Evolutionary conservation across 2,329 filamentous ascomycete species (phyloP), one percentile per base, ranked within the genome.

Genomic region (Alternaria ventricosa): DNA sequence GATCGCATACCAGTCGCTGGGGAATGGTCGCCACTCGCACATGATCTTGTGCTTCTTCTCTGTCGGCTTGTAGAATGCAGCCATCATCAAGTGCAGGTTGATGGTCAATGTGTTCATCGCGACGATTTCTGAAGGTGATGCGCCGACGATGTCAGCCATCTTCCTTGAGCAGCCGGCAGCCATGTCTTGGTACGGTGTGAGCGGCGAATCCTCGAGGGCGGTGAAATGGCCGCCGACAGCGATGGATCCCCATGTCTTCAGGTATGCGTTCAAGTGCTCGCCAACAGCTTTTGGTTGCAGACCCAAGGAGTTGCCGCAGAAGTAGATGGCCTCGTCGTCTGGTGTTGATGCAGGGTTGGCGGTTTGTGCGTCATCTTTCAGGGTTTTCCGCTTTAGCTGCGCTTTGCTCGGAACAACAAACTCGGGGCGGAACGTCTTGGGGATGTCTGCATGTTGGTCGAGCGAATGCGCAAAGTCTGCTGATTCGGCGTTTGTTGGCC

Each of bases 271-370:
- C 66, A 96, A 80, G 67, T 92, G 88, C n/a, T 85, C 81, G 15
- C 87, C 84, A 0, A 90, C 88, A 6, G 87, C 87, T 66, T 87
- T 89, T 27, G 94, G 93, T 78, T 97, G 94, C 2, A 94, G 87
- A 36, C 94, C 94, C 1, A 97, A 85, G 0, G 93, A 97, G 82
- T 97, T 97, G 57, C 94, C 94, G 70, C 93, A 95, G 66, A 97
- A 90, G 79, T 97, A 97, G 60, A 92, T 90, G 66, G 85, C 86
- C 57, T 82, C 80, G 12, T 85, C 74, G 9, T 78, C 77, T 10
- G 72, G 66, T n/a, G 79, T 71, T 45, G 78, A 78, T 7, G 71
- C 73, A 25, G 60, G 49, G 9, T 68, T 69, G 25, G 71, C 61
- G 4, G 74, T 75, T 57, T 66, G 67, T 28, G 71, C 60, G 22